Evolutionary conservation across 306 rosid species (phyloP).

Genomic region (Luffa acutangula): DNA sequence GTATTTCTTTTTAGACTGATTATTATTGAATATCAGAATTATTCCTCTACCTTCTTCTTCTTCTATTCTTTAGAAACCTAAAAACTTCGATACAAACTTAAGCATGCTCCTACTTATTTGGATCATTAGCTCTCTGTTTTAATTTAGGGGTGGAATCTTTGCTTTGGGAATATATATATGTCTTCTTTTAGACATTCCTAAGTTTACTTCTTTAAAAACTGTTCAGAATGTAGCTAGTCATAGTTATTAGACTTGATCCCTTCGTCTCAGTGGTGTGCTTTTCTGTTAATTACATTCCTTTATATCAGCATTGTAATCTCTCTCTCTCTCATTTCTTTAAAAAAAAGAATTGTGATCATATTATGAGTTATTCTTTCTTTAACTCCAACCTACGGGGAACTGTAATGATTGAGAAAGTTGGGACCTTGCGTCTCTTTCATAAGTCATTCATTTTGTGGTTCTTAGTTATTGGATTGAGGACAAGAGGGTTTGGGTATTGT

Average conservation of each 20-base stretch:
- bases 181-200: neutral
- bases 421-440: neutral
- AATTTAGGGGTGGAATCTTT: neutral
- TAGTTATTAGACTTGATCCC: neutral
- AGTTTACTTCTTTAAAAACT: neutral
- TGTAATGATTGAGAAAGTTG: conserved; percentile 1
- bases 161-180: neutral
- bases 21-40: no score
- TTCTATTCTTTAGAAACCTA: no score
- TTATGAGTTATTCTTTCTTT: neutral
- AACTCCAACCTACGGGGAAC: neutral
- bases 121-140: neutral
- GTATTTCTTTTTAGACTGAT: no score
- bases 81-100: neutral
- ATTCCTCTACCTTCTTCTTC: no score
- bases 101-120: neutral
- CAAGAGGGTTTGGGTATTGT: conserved; percentile 1
- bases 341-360: neutral
- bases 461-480: neutral
- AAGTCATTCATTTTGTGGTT: conserved; percentile 7
- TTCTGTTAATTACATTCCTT: neutral
- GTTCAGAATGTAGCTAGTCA: neutral
- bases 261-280: neutral
- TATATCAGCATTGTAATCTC: neutral
- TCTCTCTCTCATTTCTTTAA: neutral